Evolutionary conservation across 192 early-diverging fungal species (phyloP).

Genomic region (Coemansia sp.): DNA sequence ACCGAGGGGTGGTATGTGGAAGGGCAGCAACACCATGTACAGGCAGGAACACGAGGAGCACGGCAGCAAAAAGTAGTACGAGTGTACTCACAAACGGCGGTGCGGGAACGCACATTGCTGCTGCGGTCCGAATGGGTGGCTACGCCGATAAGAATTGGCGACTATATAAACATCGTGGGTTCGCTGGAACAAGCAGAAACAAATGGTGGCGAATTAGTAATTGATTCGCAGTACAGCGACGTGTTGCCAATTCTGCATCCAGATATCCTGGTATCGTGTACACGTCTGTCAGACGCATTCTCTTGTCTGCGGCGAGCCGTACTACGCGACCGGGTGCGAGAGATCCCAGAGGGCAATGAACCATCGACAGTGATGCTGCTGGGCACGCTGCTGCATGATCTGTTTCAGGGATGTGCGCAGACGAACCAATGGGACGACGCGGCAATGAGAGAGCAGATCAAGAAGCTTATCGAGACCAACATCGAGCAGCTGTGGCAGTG

Average conservation of each 20-base stretch:
- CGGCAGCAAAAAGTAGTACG: slow-evolving; percentile 35
- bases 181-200: slow-evolving; percentile 10
- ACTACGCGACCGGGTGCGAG: slow-evolving; percentile 63
- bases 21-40: slow-evolving; percentile 10
- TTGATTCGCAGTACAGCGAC: slow-evolving; percentile 55
- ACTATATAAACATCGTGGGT: slow-evolving; percentile 58
- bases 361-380: slow-evolving; percentile 62
- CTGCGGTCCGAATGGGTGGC: slow-evolving; percentile 71
- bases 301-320: slow-evolving; percentile 75
- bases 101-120: slow-evolving; percentile 36
- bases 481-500: slow-evolving; percentile 73
- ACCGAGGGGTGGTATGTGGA: slow-evolving; percentile 27
- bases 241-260: slow-evolving; percentile 74
- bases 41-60: slow-evolving; percentile 6
- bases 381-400: slow-evolving; percentile 79
- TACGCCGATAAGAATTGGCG: slow-evolving; percentile 58
- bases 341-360: slow-evolving; percentile 45
- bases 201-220: slow-evolving; percentile 33
- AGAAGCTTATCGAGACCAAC: slow-evolving; percentile 52
- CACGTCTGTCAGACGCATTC: slow-evolving; percentile 72
- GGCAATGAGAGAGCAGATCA: slow-evolving; percentile 51
- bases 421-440: slow-evolving; percentile 59
- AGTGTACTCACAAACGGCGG: slow-evolving; percentile 42
- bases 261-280: slow-evolving; percentile 75
- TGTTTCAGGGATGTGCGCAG: slow-evolving; percentile 69